These are phyloP conservation scores for Massariosphaeria phaeospora DNA, from an alignment of 495 filamentous ascomycete species.

Conservation along the genomic window DNA sequence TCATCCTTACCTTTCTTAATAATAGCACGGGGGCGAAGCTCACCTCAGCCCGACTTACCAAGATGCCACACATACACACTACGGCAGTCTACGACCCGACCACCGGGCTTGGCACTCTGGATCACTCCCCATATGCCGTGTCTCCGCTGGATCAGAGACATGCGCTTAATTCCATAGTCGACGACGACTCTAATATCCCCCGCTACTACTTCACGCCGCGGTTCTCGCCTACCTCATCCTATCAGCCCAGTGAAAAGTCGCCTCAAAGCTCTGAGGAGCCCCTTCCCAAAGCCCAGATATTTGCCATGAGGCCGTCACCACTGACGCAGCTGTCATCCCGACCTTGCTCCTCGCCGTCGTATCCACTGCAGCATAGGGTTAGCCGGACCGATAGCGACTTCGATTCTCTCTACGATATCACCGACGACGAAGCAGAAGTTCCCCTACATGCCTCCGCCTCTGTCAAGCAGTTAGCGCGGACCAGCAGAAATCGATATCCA, in stretches of 20 bases:
- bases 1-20: slow-evolving; percentile 29
- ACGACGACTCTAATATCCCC: slow-evolving; percentile 53
- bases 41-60: slow-evolving; percentile 49
- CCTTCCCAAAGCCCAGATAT: slow-evolving; percentile 19
- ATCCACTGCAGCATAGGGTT: slow-evolving; percentile 44
- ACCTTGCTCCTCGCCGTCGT: slow-evolving; percentile 46
- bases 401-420: slow-evolving; percentile 81
- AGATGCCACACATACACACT: slow-evolving; percentile 53
- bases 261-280: slow-evolving; percentile 26
- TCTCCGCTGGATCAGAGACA: slow-evolving; percentile 62
- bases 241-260: slow-evolving; percentile 20
- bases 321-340: slow-evolving; percentile 45
- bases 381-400: slow-evolving; percentile 61
- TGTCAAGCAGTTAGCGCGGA: slow-evolving; percentile 43
- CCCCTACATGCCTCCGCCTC: slow-evolving; percentile 41
- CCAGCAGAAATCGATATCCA: slow-evolving; percentile 50
- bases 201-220: slow-evolving; percentile 35
- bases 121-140: slow-evolving; percentile 16
- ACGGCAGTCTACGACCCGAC: slow-evolving; percentile 58
- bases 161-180: slow-evolving; percentile 71
- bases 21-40: slow-evolving; percentile 36
- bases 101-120: slow-evolving; percentile 47
- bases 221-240: slow-evolving; percentile 28
- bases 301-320: slow-evolving; percentile 22
- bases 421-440: slow-evolving; percentile 61